phyloP scores from a whole-genome alignment of 1,139 yeast genomes.

The Sugiyamaella pinicola region DNA sequence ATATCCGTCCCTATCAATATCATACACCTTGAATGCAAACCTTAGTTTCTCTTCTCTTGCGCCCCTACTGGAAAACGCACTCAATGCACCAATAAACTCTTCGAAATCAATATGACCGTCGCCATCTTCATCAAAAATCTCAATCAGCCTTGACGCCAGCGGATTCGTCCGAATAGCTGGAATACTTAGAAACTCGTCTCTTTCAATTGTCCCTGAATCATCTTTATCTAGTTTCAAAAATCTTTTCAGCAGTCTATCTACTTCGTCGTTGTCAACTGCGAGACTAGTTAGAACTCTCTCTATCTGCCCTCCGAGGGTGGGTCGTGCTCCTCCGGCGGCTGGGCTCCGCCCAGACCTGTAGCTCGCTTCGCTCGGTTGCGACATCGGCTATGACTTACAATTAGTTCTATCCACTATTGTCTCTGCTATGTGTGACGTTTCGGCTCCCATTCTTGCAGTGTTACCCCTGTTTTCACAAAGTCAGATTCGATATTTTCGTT shows the following conservation, averaged over 20 bases:
- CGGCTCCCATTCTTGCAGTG: constrained; percentile 58
- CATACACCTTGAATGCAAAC: constrained; percentile 93
- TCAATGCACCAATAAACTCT: constrained; percentile 87
- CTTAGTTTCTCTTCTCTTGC: constrained; percentile 77
- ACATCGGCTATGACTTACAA: no score
- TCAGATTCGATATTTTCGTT: background rate
- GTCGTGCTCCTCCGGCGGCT: no score
- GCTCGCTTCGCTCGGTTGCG: no score
- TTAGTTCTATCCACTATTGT: constrained; percentile 75
- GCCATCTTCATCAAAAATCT: constrained; percentile 90
- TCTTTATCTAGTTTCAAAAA: constrained; percentile 96
- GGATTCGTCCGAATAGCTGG: constrained; percentile 95
- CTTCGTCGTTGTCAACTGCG: constrained; percentile 63
- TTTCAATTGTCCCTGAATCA: constrained; percentile 89
- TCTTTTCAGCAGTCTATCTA: constrained; percentile 85
- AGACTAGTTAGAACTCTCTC: constrained; percentile 15
- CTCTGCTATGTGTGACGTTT: constrained; percentile 67
- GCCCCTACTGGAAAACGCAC: constrained; percentile 90
- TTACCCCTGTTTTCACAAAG: background rate
- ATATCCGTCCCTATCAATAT: constrained; percentile 92
- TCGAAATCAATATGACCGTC: constrained; percentile 94
- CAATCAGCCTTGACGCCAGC: constrained; percentile 84
- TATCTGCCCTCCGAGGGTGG: no score
- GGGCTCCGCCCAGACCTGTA: no score
- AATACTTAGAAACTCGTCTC: constrained; percentile 83